Conservation (phyloP, 2,329 filamentous ascomycete species). For the Penicillium frequentans region DNA sequence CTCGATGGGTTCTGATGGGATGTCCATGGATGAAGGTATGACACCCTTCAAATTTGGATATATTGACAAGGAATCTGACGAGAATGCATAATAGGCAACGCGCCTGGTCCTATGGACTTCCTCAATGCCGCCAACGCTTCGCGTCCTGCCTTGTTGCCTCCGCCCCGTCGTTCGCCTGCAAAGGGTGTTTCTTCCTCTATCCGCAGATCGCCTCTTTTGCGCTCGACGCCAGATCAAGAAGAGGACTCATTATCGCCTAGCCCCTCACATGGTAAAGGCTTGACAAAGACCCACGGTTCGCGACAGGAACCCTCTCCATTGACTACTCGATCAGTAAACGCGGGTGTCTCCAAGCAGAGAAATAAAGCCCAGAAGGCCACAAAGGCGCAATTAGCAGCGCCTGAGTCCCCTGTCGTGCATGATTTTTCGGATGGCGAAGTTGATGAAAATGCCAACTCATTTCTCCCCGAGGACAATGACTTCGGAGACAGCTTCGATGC, state of each 20-base stretch:
- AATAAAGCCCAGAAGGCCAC: conserved; percentile 23
- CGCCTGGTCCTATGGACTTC: conserved; percentile 44
- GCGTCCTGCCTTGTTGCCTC: conserved; percentile 38
- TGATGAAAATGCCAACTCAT: conserved; percentile 35
- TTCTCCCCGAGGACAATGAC: conserved; percentile 26
- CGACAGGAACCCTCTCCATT: conserved; percentile 36
- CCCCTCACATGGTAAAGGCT: conserved; percentile 35
- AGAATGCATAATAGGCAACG: conserved; percentile 33
- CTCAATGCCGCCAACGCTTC: conserved; percentile 35
- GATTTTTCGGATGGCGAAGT: conserved; percentile 40
- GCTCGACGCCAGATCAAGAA: conserved; percentile 42
- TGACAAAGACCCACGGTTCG: conserved; percentile 19
- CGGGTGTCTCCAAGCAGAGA: conserved; percentile 27
- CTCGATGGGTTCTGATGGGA: conserved; percentile 56
- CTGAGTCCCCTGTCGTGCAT: conserved; percentile 23
- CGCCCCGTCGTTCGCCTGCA: conserved; percentile 45
- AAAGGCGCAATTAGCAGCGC: conserved; percentile 17
- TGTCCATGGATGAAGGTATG: conserved; percentile 66
- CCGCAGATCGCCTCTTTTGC: conserved; percentile 42
- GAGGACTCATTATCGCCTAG: conserved; percentile 38
- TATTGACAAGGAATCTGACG: conserved; percentile 6
- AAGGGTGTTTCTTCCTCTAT: conserved; percentile 47
- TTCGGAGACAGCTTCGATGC: conserved; percentile 27
- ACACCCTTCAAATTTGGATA: neutral
- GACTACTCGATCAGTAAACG: conserved; percentile 37